phyloP scores from a whole-genome alignment of 352 stramenopile genomes.

The Phytophthora hibernalis region DNA sequence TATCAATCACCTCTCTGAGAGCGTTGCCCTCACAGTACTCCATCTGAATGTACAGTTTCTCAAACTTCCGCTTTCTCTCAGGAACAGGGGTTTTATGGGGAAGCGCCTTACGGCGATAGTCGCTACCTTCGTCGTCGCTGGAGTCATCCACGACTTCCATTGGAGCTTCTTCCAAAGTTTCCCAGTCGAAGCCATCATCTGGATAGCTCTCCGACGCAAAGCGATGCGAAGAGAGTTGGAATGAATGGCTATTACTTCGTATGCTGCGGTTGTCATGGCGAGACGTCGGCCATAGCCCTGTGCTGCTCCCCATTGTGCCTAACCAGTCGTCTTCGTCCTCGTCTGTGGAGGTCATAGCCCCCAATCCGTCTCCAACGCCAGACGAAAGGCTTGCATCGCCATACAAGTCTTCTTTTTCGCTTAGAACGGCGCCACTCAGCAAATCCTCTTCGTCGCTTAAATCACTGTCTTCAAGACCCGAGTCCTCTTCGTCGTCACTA shows the following conservation, averaged over 20 bases:
- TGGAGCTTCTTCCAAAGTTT: conserved; percentile 63
- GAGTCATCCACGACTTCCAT: conserved; percentile 45
- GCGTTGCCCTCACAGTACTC: conserved; percentile 96
- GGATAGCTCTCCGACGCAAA: conserved; percentile 45
- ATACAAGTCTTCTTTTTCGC: conserved; percentile 40
- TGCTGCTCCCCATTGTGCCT: conserved; percentile 68
- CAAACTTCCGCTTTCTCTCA: conserved; percentile 54
- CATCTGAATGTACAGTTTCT: conserved; percentile 95
- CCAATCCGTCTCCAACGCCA: conserved; percentile 41
- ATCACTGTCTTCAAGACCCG: conserved; percentile 44
- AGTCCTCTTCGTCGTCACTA: conserved; percentile 56
- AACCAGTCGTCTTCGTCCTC: conserved; percentile 87
- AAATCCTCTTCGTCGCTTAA: conserved; percentile 35
- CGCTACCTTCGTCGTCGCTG: conserved; percentile 38
- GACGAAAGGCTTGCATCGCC: conserved; percentile 52
- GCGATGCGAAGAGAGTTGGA: conserved; percentile 43
- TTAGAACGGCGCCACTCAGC: conserved; percentile 1
- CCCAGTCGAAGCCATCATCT: conserved; percentile 80
- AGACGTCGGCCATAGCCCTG: conserved; percentile 71
- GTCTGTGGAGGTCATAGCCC: conserved; percentile 48
- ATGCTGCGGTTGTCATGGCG: conserved; percentile 63
- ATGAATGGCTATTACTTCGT: conserved; percentile 48
- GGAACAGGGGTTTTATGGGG: conserved; percentile 27
- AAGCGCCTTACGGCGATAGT: conserved; percentile 21
- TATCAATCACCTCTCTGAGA: conserved; percentile 95